Percentiles rank a stretch among this genome's conserved stretches.
phyloP scores from a whole-genome alignment of 2,329 filamentous ascomycete genomes.

The Fusarium succisae region DNA sequence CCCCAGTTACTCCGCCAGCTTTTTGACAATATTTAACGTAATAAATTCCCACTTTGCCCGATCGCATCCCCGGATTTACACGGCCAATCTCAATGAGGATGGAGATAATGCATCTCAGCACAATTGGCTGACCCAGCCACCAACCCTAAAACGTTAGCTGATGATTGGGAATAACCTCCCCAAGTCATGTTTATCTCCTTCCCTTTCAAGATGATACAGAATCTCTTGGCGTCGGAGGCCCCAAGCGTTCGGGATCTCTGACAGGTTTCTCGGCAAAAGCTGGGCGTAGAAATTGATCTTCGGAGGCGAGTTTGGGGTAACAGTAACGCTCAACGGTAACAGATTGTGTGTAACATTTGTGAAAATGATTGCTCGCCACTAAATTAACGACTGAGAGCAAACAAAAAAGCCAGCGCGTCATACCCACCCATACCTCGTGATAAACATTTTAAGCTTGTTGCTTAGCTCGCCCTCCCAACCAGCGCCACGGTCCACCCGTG shows the following conservation, averaged over 20 bases:
- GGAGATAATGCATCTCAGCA: background rate
- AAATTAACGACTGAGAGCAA: background rate
- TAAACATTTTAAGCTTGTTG: slow-evolving; percentile 33
- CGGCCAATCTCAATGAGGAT: background rate
- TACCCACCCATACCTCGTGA: background rate
- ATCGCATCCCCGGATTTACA: slow-evolving; percentile 4
- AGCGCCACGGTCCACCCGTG: slow-evolving; percentile 3
- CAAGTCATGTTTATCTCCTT: slow-evolving; percentile 14
- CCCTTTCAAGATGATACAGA: slow-evolving; percentile 15
- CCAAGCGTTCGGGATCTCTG: slow-evolving; percentile 22
- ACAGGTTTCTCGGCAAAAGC: slow-evolving; percentile 16
- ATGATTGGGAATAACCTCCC: background rate
- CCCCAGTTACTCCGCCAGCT: background rate
- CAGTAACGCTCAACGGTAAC: too few relatives aligned
- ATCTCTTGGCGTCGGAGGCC: background rate
- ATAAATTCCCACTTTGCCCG: slow-evolving; percentile 11
- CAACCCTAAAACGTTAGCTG: background rate
- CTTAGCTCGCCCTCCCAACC: slow-evolving; percentile 1
- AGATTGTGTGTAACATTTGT: too few relatives aligned
- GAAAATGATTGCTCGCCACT: background rate
- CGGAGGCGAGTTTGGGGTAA: slow-evolving; percentile 18
- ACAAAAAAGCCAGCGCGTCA: slow-evolving; percentile 1
- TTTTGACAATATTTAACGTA: slow-evolving; percentile 3
- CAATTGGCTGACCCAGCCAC: background rate
- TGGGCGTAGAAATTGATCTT: background rate